Evolutionary conservation across 2,329 filamentous ascomycete genomes (phyloP), one percentile per base, ranked within the genome.

Genomic region (Colletotrichum orbiculare): DNA sequence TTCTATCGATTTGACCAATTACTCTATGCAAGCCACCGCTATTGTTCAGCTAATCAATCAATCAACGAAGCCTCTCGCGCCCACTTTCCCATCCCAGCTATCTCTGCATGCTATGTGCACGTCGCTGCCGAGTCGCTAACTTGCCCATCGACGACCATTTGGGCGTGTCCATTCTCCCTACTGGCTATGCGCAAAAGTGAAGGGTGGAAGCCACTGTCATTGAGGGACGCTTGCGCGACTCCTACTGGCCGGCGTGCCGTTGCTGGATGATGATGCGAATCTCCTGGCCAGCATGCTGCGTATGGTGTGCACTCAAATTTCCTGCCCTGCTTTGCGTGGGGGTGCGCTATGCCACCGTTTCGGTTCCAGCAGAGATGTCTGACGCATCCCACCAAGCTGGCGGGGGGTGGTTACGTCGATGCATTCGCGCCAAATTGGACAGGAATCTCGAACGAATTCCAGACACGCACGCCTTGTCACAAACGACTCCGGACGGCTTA

Each of bases 391-490:
- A 17, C 37, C 42, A 62, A 42, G 38, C 45, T 61, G 15, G 62
- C 62, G 55, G 50, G 34, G 57, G 48, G 25, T 56, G 50, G 57
- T 61, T 47, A 47, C 57, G 45, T 52, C 41, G 34, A 61, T 25
- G 50, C 62, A 50, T 49, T 52, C 57, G 49, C 12, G 34, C 46
- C 10, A 39, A 45, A 17, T 17, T 38, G 34, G 33, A 33, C 13
- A 35, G 25, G 45, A 54, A 37, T 17, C 43, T 48, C 15, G 15
- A 43, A 11, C 45, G 50, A 42, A 38, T 17, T 37, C 25, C 49
- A 52, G 35, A 34, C 15, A 33, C 62, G 50, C 57, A 50, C 46
- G 46, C 50, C 8, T 46, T 38, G n/a, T n/a, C 11, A 46, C 39
- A 43, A 48, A 45, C 35, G 49, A 55, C 46, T 34, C 46, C 43